These are phyloP conservation scores for Solanum gracilifrons DNA, from an alignment of 257 asterid species.

Conservation along the genomic window DNA sequence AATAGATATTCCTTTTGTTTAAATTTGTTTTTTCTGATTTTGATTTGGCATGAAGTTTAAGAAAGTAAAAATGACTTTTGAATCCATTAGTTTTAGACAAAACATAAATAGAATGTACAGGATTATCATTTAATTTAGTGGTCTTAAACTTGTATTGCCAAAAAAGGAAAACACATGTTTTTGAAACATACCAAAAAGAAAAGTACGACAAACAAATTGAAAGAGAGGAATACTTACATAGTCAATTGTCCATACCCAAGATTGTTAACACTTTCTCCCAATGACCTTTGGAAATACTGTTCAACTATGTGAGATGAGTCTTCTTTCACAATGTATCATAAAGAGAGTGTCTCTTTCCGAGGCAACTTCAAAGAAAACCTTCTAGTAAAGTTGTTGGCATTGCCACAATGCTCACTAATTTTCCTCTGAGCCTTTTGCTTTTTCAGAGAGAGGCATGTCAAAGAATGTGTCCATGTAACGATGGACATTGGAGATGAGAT, in stretches of 20 bases:
- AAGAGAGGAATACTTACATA: background rate
- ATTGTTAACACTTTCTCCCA: too few species aligned
- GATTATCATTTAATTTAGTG: background rate
- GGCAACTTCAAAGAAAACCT: too few species aligned
- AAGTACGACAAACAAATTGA: background rate
- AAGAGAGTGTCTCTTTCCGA: too few species aligned
- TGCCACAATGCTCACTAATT: background rate
- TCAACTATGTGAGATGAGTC: too few species aligned
- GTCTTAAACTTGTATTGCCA: background rate
- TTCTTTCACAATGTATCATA: too few species aligned
- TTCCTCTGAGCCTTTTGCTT: slow-evolving; percentile 49
- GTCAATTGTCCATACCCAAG: too few species aligned
- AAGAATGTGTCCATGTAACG: slow-evolving; percentile 17
- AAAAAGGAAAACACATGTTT: slow-evolving; percentile 14
- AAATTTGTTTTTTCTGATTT: too few species aligned
- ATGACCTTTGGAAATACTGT: too few species aligned
- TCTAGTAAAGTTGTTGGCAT: too few species aligned
- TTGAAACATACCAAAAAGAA: slow-evolving; percentile 4
- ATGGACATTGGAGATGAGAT: too few species aligned
- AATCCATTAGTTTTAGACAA: too few species aligned
- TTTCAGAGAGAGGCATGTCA: slow-evolving; percentile 40
- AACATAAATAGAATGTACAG: too few species aligned
- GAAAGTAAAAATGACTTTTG: background rate
- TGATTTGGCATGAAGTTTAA: background rate
- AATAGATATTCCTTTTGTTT: background rate